Percentiles rank a stretch among this genome's conserved stretches.
These are phyloP conservation scores for Zopfia rhizophila DNA, from an alignment of 2,329 filamentous ascomycete species.

Conservation along the genomic window DNA sequence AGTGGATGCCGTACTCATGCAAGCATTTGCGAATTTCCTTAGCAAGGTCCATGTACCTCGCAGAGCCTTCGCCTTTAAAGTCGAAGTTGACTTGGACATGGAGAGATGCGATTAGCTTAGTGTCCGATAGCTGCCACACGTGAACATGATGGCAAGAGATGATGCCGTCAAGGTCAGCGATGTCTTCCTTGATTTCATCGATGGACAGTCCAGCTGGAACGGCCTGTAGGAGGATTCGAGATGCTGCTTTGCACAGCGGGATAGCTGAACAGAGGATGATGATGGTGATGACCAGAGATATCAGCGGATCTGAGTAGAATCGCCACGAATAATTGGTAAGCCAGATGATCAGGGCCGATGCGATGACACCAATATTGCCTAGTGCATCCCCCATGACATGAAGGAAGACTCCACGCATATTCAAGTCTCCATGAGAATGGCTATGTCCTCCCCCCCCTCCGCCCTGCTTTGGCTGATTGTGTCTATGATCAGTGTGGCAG, in stretches of 20 bases:
- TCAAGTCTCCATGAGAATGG: slow-evolving; percentile 88
- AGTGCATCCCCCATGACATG: slow-evolving; percentile 83
- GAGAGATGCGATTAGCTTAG: slow-evolving; percentile 90
- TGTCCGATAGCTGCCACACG: slow-evolving; percentile 97
- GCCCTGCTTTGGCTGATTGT: slow-evolving; percentile 77
- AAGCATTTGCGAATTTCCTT: slow-evolving; percentile 85
- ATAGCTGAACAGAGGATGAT: slow-evolving; percentile 78
- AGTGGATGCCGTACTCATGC: slow-evolving; percentile 96
- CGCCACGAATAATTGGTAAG: slow-evolving; percentile 82
- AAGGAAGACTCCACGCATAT: slow-evolving; percentile 83
- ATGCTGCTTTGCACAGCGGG: slow-evolving; percentile 80
- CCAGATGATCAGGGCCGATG: slow-evolving; percentile 89
- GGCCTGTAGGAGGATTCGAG: slow-evolving; percentile 91
- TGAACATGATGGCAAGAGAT: slow-evolving; percentile 94
- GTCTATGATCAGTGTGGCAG: slow-evolving; percentile 78
- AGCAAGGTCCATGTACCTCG: slow-evolving; percentile 90
- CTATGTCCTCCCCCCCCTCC: slow-evolving; percentile 70
- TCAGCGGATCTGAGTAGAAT: slow-evolving; percentile 88
- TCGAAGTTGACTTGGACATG: slow-evolving; percentile 94
- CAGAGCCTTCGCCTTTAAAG: slow-evolving; percentile 80
- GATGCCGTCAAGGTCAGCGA: slow-evolving; percentile 84
- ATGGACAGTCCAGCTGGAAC: slow-evolving; percentile 89
- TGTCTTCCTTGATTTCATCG: slow-evolving; percentile 91
- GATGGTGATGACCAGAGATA: slow-evolving; percentile 92
- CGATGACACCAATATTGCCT: slow-evolving; percentile 87